phyloP scores from a whole-genome alignment of 257 asterid genomes.

The Thymus quinquecostatus region DNA sequence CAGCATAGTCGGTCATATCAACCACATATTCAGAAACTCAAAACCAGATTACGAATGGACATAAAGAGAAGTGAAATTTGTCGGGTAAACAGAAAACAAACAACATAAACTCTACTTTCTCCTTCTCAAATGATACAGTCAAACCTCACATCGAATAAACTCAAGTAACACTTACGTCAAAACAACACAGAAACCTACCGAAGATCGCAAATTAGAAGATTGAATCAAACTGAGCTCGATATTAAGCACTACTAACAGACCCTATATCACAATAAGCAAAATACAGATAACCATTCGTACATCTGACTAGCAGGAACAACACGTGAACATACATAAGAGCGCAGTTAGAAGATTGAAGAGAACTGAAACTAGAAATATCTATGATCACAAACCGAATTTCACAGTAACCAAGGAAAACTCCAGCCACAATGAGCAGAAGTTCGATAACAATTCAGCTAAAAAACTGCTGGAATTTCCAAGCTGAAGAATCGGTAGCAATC shows the following conservation, averaged over 20 bases:
- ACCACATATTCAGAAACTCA: background rate
- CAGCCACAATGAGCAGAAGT: background rate
- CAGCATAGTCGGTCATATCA: background rate
- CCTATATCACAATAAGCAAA: background rate
- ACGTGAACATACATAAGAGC: background rate
- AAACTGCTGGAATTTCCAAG: background rate
- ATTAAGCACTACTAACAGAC: slow-evolving; percentile 1
- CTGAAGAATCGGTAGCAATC: background rate
- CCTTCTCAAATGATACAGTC: background rate
- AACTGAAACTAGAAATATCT: background rate
- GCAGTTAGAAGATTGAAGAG: background rate
- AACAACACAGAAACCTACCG: background rate
- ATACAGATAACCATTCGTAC: background rate
- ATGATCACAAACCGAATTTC: background rate
- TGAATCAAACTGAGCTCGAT: background rate
- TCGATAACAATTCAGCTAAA: background rate
- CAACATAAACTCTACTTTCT: background rate
- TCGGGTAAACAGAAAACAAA: background rate
- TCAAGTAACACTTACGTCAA: background rate
- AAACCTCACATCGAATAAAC: background rate
- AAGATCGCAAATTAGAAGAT: background rate
- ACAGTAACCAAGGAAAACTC: background rate
- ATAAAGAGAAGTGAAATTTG: background rate
- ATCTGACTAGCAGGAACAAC: too few relatives aligned
- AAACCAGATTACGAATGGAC: background rate